Evolutionary conservation across 2,329 filamentous ascomycete genomes (phyloP).

Genomic region (Apiospora arundinis): DNA sequence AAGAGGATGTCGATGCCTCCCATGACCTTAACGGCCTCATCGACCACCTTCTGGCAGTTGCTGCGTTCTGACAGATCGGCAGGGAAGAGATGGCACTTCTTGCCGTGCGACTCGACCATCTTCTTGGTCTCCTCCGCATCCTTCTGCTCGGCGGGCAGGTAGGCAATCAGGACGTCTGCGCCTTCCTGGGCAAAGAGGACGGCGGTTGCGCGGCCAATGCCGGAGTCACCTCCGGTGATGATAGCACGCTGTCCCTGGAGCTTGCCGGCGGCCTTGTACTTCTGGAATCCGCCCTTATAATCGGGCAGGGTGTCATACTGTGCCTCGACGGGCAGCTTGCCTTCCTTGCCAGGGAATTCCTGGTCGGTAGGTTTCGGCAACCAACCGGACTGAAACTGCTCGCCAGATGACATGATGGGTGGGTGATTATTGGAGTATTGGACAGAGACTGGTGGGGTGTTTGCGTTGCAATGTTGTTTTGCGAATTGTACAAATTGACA

Average conservation of each 20-base stretch:
- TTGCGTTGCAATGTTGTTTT: not conserved
- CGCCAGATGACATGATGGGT: slow-evolving; percentile 5
- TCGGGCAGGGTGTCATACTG: slow-evolving; percentile 71
- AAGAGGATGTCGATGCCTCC: slow-evolving; percentile 76
- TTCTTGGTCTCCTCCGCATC: slow-evolving; percentile 79
- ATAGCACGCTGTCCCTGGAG: slow-evolving; percentile 76
- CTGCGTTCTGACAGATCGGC: slow-evolving; percentile 69
- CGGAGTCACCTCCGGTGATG: slow-evolving; percentile 82
- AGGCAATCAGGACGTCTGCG: slow-evolving; percentile 74
- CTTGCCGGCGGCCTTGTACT: slow-evolving; percentile 78
- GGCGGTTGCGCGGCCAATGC: slow-evolving; percentile 78
- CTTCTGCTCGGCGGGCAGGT: slow-evolving; percentile 76
- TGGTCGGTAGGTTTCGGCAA: slow-evolving; percentile 46
- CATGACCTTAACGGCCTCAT: slow-evolving; percentile 69
- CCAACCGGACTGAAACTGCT: slow-evolving; percentile 18
- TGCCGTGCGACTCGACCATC: slow-evolving; percentile 70
- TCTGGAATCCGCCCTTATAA: slow-evolving; percentile 69
- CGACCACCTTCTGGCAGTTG: slow-evolving; percentile 73
- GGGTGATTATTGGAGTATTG: not conserved
- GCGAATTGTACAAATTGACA: not conserved
- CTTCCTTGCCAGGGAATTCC: slow-evolving; percentile 50
- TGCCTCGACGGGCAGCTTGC: slow-evolving; percentile 61
- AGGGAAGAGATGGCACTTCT: slow-evolving; percentile 67
- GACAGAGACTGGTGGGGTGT: not conserved
- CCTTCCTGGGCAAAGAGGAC: slow-evolving; percentile 84